Base-by-base conservation (phyloP, 2,329 filamentous ascomycete genomes). In the Pseudocercospora eumusae region DNA sequence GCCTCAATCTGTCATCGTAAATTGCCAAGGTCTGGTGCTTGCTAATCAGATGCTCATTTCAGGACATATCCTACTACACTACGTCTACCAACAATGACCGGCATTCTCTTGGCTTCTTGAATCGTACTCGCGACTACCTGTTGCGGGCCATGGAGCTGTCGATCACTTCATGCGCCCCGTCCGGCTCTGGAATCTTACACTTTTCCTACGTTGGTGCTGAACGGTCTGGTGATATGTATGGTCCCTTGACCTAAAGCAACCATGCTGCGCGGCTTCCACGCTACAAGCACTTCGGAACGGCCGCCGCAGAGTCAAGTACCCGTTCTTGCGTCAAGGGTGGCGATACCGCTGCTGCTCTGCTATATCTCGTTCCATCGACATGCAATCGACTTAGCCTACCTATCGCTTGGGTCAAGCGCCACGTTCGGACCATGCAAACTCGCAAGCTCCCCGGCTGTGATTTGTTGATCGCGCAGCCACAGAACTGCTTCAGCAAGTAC, bases 101-200 rank as follows among this genome's bases (percentile, higher is more conserved):
- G 31, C 52, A 40, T 20, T 18, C 52, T 54, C n/a, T 54, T 54
- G 52, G 52, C 28, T 54, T 54, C 52, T 54, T 15, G 18, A 54
- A 40, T 54, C 52, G 52, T 23, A 20, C 52, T 54, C 52, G 52
- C 52, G 52, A 54, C 25, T 23, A 36, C 52, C 28, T 18, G 18
- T 33, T 36, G 28, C 15, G 23, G 52, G n/a, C n/a, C 13, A 23
- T 25, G 10, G 13, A n/a, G n/a, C 10, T 54, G 52, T 54, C 52
- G 52, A 54, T 54, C 52, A 54, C 28, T 36, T 54, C 52, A 54
- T 20, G 18, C 52, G 47, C 25, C 25, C 13, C 47, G 23, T 18
- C 52, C 52, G 52, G 52, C 52, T 54, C 28, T 54, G 52, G 52
- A 54, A 54, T 54, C 52, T 54, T 33, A 54, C 52, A 5, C 52